These are phyloP conservation scores for Suhomyces sp. DNA, from an alignment of 805 yeast genomes.

Conservation along the genomic window DNA sequence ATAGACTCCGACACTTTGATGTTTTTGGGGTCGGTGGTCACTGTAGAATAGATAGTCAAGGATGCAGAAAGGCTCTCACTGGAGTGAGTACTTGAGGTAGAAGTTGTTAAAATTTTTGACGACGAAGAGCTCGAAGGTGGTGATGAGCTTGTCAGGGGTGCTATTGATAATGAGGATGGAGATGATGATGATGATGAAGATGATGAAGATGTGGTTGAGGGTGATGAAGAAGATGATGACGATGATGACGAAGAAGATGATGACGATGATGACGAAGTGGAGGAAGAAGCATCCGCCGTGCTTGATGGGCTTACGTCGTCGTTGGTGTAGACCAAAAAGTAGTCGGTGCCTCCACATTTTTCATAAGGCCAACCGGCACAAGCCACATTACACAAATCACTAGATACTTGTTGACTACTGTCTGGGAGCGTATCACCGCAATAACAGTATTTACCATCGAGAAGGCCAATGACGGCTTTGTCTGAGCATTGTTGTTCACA, in stretches of 20 bases:
- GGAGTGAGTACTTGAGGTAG: constrained; percentile 9
- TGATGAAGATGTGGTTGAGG: neutral
- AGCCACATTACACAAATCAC: constrained; percentile 16
- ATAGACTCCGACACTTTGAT: constrained; percentile 15
- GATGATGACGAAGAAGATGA: constrained; percentile 9
- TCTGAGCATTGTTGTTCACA: constrained; percentile 55
- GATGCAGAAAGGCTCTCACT: constrained; percentile 13
- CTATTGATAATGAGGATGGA: constrained; percentile 1
- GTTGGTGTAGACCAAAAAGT: constrained; percentile 43
- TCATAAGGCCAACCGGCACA: constrained; percentile 67
- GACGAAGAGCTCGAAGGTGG: constrained; percentile 8
- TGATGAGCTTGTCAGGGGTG: constrained; percentile 2
- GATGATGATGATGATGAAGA: constrained; percentile 5
- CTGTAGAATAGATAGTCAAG: constrained; percentile 5
- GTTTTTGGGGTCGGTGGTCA: constrained; percentile 7
- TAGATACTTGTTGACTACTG: constrained; percentile 7
- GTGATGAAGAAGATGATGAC: constrained; percentile 8
- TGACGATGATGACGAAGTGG: constrained; percentile 8
- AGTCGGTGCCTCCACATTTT: constrained; percentile 49
- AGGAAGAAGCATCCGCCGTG: constrained; percentile 4
- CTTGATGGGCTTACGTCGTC: constrained; percentile 16
- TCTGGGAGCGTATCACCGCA: constrained; percentile 56
- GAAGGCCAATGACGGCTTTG: constrained; percentile 33
- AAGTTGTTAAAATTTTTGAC: constrained; percentile 6
- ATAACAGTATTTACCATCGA: constrained; percentile 56